Base-by-base conservation (phyloP, 768 basidiomycete genomes). In the Tylopilus balloui region DNA sequence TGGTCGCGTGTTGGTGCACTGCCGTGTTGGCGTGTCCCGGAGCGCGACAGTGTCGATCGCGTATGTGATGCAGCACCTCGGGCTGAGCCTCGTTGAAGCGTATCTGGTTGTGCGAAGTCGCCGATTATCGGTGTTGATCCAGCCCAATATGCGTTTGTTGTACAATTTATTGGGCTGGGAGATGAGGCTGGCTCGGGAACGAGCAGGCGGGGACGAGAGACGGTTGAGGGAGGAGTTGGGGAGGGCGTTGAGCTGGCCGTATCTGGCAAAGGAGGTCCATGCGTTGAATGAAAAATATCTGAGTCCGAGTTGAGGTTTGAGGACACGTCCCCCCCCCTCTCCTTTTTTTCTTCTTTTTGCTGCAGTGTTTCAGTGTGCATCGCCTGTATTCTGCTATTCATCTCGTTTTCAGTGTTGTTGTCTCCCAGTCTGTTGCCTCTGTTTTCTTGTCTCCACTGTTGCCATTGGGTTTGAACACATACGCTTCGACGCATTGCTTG, bases 111-210 rank as follows among this genome's bases (percentile, higher is more conserved):
- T 94, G 31, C 83, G 95, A 48, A 92, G 90, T 47, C 79, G 94
- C 36, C 76, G 95, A 29, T 75, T 98, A 45, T 94, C 83, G 27
- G 92, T 94, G 53, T 76, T 93, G 57, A 92, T 92, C 53, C 92
- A 98, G 71, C 95, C 95, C 17, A 97, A 96, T 57, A 87, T 97
- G 81, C 80, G 92, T n/a, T 71, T 98, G 64, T 69, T 97, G 68
- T 96, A 94, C 68, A 94, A 97, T 64, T 76, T 97, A 21, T 84
- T 91, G 61, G 93, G 89, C 10, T 97, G 92, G 92, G 95, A 97
- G 69, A 83, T 91, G 58, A 83, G 84, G 65, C 77, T 96, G n/a
- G 91, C 91, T n/a, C 78, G 77, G 57, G 82, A 83, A 62, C 78
- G 84, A 21, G 83, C 81, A 0, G 75, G 72, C 4, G 76, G 69